Evolutionary conservation across 2,329 filamentous ascomycete species (phyloP).

Genomic region (Sporothrix phasma): DNA sequence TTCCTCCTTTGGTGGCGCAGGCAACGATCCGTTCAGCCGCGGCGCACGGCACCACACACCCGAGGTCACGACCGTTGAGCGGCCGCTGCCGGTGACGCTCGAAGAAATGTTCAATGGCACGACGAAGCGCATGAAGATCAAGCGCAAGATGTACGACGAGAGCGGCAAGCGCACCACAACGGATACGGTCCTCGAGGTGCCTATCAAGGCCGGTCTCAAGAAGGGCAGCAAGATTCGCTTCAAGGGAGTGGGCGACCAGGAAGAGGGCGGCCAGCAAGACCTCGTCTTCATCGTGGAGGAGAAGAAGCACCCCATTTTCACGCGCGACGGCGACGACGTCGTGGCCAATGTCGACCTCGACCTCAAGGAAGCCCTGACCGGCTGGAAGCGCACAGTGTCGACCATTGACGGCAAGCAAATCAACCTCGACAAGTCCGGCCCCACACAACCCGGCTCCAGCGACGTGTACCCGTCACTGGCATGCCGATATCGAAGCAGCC

Average conservation of each 20-base stretch:
- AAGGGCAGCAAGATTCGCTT: conserved; percentile 98
- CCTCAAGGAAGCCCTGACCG: conserved; percentile 88
- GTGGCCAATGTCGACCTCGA: conserved; percentile 68
- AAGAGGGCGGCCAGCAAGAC: conserved; percentile 91
- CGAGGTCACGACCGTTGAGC: conserved; percentile 85
- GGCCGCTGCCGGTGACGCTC: conserved; percentile 66
- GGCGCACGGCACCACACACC: conserved; percentile 50
- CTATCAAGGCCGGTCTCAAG: conserved; percentile 91
- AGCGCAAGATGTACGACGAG: conserved; percentile 86
- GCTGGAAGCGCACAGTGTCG: conserved; percentile 82
- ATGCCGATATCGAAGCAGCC: conserved; percentile 95
- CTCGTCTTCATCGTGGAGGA: conserved; percentile 90
- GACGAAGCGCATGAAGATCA: conserved; percentile 97
- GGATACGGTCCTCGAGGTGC: conserved; percentile 86
- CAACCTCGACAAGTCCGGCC: conserved; percentile 66
- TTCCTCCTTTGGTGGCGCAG: conserved; percentile 18
- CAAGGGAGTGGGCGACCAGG: conserved; percentile 92
- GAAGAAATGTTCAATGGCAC: conserved; percentile 83
- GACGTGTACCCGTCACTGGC: conserved; percentile 73
- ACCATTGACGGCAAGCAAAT: conserved; percentile 91
- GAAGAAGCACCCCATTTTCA: conserved; percentile 81
- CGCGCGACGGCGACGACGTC: conserved; percentile 80
- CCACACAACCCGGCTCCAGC: conserved; percentile 73
- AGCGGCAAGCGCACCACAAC: conserved; percentile 75
- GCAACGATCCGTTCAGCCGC: conserved; percentile 20